Conservation (phyloP, 306 rosid species). For the Prunus persica region DNA sequence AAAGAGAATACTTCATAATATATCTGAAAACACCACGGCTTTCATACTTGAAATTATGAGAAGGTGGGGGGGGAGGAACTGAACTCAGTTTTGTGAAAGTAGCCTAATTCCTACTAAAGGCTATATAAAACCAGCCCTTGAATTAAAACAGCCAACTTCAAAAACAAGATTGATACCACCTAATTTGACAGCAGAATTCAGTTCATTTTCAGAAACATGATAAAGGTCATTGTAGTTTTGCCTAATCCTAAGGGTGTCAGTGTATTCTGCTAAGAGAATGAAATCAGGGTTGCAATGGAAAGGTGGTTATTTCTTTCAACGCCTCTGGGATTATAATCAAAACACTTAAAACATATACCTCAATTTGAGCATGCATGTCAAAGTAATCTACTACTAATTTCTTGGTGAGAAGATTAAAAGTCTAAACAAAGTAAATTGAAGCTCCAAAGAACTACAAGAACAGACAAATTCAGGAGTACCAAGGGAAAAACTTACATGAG, state of each 20-base stretch:
- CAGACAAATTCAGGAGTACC: background rate
- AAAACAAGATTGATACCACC: too few species aligned
- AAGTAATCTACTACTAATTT: background rate
- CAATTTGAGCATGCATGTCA: background rate
- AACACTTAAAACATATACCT: background rate
- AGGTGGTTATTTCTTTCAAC: background rate
- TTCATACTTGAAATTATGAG: background rate
- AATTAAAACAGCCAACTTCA: too few species aligned
- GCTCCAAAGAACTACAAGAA: background rate
- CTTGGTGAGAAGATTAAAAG: background rate
- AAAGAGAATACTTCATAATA: background rate
- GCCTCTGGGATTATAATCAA: background rate
- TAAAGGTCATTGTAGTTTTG: background rate
- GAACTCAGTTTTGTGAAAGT: background rate
- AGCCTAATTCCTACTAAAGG: too few species aligned
- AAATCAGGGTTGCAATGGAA: background rate
- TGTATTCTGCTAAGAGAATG: background rate
- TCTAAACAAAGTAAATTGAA: background rate
- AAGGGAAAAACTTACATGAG: conserved; percentile 36
- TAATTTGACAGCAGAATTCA: background rate
- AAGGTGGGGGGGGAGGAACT: background rate
- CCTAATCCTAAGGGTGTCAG: background rate
- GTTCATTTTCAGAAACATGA: background rate
- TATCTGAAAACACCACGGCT: background rate
- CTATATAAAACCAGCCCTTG: too few species aligned